Percentiles rank a stretch among this genome's conserved stretches.
Evolutionary conservation across 257 asterid genomes (phyloP).

Genomic region (Voacanga thouarsii): DNA sequence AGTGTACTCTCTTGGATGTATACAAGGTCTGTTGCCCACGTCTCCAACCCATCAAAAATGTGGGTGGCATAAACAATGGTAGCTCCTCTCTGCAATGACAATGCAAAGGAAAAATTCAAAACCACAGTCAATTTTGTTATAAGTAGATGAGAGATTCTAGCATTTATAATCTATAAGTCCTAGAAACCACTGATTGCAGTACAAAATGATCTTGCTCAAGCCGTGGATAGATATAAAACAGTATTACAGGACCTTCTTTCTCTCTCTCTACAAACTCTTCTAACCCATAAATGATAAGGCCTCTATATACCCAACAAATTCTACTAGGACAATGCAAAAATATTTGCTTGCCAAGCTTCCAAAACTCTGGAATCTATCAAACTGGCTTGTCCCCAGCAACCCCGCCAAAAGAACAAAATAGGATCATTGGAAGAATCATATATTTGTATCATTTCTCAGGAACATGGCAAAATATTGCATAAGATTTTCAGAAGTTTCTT

Average conservation of each 20-base stretch:
- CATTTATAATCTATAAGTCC: neutral
- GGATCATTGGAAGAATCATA: neutral
- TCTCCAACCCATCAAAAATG: constrained; percentile 93
- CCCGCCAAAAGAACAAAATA: neutral
- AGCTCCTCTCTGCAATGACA: constrained; percentile 73
- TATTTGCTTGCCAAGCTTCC: neutral
- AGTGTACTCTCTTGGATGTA: constrained; percentile 83
- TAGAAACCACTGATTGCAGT: neutral
- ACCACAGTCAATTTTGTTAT: too few relatives aligned
- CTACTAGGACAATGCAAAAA: neutral
- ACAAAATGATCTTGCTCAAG: neutral
- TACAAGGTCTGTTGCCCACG: constrained; percentile 87
- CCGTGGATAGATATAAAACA: neutral
- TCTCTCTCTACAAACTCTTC: neutral
- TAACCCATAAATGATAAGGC: neutral
- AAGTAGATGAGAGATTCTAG: neutral
- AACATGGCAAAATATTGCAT: neutral
- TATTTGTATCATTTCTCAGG: neutral
- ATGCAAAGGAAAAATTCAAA: neutral
- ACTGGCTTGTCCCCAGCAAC: too few relatives aligned
- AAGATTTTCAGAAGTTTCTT: neutral
- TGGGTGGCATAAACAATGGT: constrained; percentile 92
- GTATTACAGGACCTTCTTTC: neutral
- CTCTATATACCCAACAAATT: neutral
- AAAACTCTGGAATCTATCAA: neutral